A percentile compares a stretch with the other conserved stretches of the same genome.
Evolutionary conservation across 371 early-diverging fungal genomes (phyloP).

Genomic region (Blakeslea trispora): DNA sequence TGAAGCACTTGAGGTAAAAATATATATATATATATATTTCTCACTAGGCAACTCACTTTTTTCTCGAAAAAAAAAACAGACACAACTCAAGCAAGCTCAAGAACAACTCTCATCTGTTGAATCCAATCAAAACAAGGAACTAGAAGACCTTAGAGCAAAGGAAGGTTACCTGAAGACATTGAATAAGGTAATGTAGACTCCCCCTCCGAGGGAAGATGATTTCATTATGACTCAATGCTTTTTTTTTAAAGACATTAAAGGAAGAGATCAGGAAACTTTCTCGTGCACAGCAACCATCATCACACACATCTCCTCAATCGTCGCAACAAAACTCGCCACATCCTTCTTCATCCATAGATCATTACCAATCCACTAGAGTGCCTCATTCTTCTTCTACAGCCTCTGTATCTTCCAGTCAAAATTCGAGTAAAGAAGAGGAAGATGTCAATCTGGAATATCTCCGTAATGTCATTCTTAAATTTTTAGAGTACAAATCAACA

Average conservation of each 20-base stretch:
- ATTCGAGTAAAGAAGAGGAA: constrained; percentile 39
- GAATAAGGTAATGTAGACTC: constrained; percentile 62
- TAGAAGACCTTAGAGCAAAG: constrained; percentile 60
- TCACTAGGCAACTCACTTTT: too few species aligned
- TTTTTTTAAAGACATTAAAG: constrained; percentile 55
- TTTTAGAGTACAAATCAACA: constrained; percentile 79
- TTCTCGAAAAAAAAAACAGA: constrained; percentile 6
- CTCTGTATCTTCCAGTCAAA: constrained; percentile 18
- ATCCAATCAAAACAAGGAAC: constrained; percentile 34
- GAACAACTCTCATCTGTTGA: constrained; percentile 6
- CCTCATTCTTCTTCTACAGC: constrained; percentile 23
- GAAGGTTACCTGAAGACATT: constrained; percentile 68
- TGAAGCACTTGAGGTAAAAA: constrained; percentile 13
- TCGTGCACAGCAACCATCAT: constrained; percentile 21
- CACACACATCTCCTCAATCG: constrained; percentile 29
- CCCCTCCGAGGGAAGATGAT: not conserved
- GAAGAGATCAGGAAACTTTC: constrained; percentile 65
- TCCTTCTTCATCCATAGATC: not conserved
- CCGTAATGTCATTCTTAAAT: constrained; percentile 81
- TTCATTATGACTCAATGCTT: not conserved
- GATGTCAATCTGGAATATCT: constrained; percentile 83
- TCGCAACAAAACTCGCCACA: constrained; percentile 7
- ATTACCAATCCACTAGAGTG: not conserved
- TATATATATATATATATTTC: too few species aligned
- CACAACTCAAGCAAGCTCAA: constrained; percentile 15